phyloP scores from a whole-genome alignment of 2,329 filamentous ascomycete genomes.

The Tolypocladium sp. region DNA sequence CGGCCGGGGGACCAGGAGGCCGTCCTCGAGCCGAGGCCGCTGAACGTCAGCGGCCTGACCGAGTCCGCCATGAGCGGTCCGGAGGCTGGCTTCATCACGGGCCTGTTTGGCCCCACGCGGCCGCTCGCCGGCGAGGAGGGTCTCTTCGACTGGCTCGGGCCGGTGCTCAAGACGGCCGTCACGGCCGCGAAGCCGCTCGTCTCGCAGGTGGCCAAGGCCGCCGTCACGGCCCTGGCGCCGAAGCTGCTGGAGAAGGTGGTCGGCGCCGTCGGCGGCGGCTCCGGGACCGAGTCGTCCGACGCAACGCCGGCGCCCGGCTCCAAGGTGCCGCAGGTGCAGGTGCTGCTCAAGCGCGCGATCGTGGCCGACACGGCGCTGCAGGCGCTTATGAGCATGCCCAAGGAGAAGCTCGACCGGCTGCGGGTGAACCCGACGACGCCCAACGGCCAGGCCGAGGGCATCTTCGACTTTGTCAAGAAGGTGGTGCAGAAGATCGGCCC shows the following conservation, averaged over 20 bases:
- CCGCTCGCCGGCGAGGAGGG: slow-evolving; percentile 6
- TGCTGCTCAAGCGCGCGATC: slow-evolving; percentile 8
- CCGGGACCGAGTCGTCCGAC: background rate
- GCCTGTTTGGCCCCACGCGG: slow-evolving; percentile 3
- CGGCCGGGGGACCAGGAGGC: background rate
- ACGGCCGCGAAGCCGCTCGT: background rate
- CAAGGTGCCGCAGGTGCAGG: background rate
- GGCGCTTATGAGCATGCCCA: slow-evolving; percentile 1
- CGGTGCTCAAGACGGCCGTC: slow-evolving; percentile 2
- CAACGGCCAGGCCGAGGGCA: background rate
- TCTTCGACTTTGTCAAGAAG: background rate
- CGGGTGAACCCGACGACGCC: background rate
- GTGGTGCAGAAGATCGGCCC: background rate
- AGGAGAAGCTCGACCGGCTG: background rate
- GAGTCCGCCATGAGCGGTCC: background rate
- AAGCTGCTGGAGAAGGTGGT: background rate
- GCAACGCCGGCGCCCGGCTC: background rate
- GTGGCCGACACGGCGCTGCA: slow-evolving; percentile 8
- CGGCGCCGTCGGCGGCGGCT: background rate
- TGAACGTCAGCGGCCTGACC: background rate
- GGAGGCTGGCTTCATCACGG: background rate
- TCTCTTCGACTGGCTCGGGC: slow-evolving; percentile 4
- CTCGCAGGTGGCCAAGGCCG: background rate
- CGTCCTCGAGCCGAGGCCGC: background rate
- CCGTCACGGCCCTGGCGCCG: background rate